These are phyloP conservation scores for Zancudomyces culisetae DNA, from an alignment of 371 early-diverging fungal species.

Conservation along the genomic window DNA sequence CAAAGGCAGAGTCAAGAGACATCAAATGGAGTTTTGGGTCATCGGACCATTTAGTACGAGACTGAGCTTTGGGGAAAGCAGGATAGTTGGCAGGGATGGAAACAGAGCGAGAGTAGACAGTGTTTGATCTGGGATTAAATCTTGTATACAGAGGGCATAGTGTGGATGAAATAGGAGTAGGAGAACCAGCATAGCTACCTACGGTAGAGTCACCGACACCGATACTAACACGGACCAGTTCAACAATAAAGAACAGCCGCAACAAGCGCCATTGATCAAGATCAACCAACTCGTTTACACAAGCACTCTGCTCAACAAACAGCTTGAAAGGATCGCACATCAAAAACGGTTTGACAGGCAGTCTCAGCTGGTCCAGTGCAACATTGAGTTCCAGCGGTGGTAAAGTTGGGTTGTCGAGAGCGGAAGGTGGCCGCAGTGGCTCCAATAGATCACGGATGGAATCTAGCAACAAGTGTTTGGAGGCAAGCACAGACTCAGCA, in stretches of 20 bases:
- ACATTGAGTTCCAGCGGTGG: not conserved
- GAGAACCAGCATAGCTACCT: slow-evolving; percentile 22
- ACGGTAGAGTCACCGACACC: slow-evolving; percentile 23
- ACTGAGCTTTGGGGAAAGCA: not conserved
- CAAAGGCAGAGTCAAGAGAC: not conserved
- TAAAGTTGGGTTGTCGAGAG: not conserved
- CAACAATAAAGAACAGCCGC: slow-evolving; percentile 41
- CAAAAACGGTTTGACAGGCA: slow-evolving; percentile 31
- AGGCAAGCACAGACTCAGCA: slow-evolving; percentile 1
- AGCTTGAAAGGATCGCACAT: slow-evolving; percentile 50
- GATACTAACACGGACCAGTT: slow-evolving; percentile 30
- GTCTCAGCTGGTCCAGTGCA: slow-evolving; percentile 7
- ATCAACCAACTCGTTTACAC: slow-evolving; percentile 28
- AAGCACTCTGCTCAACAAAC: slow-evolving; percentile 35
- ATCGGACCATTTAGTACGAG: slow-evolving; percentile 1
- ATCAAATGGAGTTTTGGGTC: not conserved
- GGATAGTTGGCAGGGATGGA: not conserved
- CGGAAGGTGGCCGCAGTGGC: not conserved
- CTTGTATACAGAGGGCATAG: not conserved
- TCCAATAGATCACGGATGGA: not conserved
- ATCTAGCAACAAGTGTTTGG: not conserved
- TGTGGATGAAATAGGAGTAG: slow-evolving; percentile 1
- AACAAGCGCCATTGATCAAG: slow-evolving; percentile 41
- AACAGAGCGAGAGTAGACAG: not conserved
- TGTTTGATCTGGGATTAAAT: not conserved